Evolutionary conservation across 805 yeast genomes (phyloP), one percentile per base, ranked within the genome.

Genomic region (Torulaspora quercuum): DNA sequence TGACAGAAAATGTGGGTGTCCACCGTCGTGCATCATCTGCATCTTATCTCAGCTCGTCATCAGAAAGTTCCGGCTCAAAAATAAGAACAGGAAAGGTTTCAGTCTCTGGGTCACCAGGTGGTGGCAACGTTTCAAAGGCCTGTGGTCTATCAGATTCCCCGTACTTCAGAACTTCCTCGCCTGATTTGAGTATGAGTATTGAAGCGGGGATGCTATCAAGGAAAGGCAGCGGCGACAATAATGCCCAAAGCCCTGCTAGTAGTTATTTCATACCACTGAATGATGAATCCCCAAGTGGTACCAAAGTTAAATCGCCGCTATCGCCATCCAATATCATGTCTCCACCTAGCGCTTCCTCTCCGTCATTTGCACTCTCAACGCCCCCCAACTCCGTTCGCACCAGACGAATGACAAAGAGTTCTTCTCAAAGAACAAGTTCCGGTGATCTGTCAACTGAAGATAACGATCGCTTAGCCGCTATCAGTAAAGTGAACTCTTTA

Each of bases 361-460:
- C 61, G 47, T 7, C 39, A 52, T 45, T 37, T 52, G 25, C 29
- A 35, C 69, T 78, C 3, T 72, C 83, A 0, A 73, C 78, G 8
- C 64, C 70, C 27, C 80, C 89, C 0, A 89, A 82, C 49, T 77
- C 72, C 7, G 30, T 28, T 6, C 42, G 41, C 25, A 29, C 47
- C 3, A 35, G 90, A 80, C 50, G 87, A 76, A 15, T 56, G 68
- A 19, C 63, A 65, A 52, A 59, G 61, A 31, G 34, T 19, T 39
- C 46, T 3, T 40, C 51, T 3, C 50, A 41, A 27, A 45, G 55
- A 25, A 42, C 52, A 8, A 47, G 46, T 25, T 42, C 52, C 1
- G 45, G 46, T 18, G 59, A 56, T 5, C 21, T 34, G 9, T 39
- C 48, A 6, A 39, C 41, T 1, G 61, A 48, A 5, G 62, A 54